These are phyloP conservation scores for Diaporthe ampelina DNA, from an alignment of 2,329 filamentous ascomycete genomes.

Conservation along the genomic window DNA sequence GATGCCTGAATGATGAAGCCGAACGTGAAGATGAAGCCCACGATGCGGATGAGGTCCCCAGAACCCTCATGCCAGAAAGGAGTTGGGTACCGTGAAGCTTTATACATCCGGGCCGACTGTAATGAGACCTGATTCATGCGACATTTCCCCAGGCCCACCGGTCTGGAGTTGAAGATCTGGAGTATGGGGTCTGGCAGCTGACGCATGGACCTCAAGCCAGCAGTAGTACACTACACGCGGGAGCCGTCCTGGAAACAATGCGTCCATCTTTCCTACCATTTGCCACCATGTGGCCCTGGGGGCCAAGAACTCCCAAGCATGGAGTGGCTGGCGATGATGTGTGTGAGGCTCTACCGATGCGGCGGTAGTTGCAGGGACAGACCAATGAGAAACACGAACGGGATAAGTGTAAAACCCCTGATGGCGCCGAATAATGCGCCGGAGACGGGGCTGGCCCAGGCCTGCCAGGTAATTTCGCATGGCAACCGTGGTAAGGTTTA, in stretches of 20 bases:
- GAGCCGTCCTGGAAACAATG: not conserved
- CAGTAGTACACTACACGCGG: not conserved
- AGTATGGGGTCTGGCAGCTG: slow-evolving; percentile 26
- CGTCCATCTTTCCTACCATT: too few species aligned
- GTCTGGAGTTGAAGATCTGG: slow-evolving; percentile 31
- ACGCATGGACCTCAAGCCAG: slow-evolving; percentile 9
- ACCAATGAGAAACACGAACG: not conserved
- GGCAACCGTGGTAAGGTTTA: slow-evolving; percentile 17
- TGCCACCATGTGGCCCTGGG: not conserved
- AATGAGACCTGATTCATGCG: slow-evolving; percentile 30
- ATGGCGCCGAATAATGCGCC: slow-evolving; percentile 28
- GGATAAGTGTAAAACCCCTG: not conserved
- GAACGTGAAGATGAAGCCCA: slow-evolving; percentile 14
- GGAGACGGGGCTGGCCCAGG: slow-evolving; percentile 10
- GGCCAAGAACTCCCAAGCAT: slow-evolving; percentile 11
- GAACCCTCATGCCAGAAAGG: not conserved
- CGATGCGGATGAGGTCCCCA: slow-evolving; percentile 10
- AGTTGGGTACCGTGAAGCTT: slow-evolving; percentile 21
- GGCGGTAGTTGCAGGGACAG: not conserved
- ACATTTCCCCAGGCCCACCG: slow-evolving; percentile 29
- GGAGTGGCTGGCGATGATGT: slow-evolving; percentile 3
- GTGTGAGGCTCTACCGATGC: slow-evolving; percentile 30
- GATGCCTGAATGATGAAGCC: slow-evolving; percentile 1
- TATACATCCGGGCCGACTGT: slow-evolving; percentile 20
- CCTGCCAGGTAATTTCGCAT: slow-evolving; percentile 21